These are phyloP conservation scores for Gossypium stocksii DNA, from an alignment of 345 rosid genomes.

Conservation along the genomic window DNA sequence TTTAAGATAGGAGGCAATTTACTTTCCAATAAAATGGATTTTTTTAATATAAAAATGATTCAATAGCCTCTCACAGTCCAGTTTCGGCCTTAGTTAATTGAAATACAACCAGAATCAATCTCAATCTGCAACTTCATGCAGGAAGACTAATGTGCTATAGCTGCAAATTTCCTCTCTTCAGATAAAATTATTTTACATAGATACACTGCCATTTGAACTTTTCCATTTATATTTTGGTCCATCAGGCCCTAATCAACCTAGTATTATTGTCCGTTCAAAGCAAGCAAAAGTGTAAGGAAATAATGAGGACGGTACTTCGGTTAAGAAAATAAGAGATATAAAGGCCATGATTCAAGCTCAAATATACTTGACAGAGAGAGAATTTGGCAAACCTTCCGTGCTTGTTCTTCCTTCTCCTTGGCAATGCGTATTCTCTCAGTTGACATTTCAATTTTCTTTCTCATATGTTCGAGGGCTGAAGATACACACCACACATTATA, in stretches of 20 bases:
- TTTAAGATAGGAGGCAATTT: neutral
- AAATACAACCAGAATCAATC: conserved; percentile 6
- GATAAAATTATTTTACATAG: neutral
- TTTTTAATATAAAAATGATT: neutral
- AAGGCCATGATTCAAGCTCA: neutral
- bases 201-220: neutral
- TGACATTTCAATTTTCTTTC: conserved; percentile 78
- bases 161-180: neutral
- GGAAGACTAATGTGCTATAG: neutral
- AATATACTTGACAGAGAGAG: conserved; percentile 4
- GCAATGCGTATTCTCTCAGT: conserved; percentile 69
- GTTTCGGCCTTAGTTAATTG: neutral
- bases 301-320: neutral
- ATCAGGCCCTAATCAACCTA: neutral
- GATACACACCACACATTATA: conserved; percentile 17
- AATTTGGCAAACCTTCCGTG: conserved; percentile 51
- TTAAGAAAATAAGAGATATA: neutral
- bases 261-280: neutral
- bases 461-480: conserved; percentile 77
- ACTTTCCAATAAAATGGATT: neutral
- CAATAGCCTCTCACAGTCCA: neutral
- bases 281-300: neutral
- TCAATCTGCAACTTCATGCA: neutral
- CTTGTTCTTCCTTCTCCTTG: conserved; percentile 77
- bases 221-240: neutral